These are phyloP conservation scores for Amborella trichopoda DNA, from an alignment of 164 flowering plant genomes.

Conservation along the genomic window DNA sequence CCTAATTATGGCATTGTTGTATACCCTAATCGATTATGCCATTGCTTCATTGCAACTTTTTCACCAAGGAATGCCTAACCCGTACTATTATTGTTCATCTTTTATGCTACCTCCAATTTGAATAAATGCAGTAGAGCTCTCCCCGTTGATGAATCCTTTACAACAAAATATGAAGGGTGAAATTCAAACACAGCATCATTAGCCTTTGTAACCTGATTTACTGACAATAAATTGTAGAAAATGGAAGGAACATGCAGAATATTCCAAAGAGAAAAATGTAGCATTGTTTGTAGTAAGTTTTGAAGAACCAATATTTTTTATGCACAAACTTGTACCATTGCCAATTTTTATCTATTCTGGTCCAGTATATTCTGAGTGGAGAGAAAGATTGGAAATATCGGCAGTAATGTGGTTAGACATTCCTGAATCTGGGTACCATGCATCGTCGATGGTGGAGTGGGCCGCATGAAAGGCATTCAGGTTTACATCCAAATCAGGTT, in stretches of 20 bases:
- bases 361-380: neutral
- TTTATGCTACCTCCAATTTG: too few species aligned
- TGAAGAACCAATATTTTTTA: neutral
- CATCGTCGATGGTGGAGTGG: neutral
- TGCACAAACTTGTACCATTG: neutral
- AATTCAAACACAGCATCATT: too few species aligned
- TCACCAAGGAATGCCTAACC: too few species aligned
- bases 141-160: neutral
- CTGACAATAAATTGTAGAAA: neutral
- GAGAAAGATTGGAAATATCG: neutral
- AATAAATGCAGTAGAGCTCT: neutral
- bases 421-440: neutral
- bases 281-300: neutral
- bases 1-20: too few species aligned
- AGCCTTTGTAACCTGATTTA: too few species aligned
- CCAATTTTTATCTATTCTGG: too few species aligned
- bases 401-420: neutral
- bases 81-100: too few species aligned
- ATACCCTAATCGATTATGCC: too few species aligned
- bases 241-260: too few species aligned
- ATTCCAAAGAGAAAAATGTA: neutral
- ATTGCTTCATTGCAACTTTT: too few species aligned
- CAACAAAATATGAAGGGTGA: neutral
- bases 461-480: too few species aligned
- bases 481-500: too few species aligned